Conservation (phyloP, 768 basidiomycete genomes). For the Tulasnella sp. region DNA sequence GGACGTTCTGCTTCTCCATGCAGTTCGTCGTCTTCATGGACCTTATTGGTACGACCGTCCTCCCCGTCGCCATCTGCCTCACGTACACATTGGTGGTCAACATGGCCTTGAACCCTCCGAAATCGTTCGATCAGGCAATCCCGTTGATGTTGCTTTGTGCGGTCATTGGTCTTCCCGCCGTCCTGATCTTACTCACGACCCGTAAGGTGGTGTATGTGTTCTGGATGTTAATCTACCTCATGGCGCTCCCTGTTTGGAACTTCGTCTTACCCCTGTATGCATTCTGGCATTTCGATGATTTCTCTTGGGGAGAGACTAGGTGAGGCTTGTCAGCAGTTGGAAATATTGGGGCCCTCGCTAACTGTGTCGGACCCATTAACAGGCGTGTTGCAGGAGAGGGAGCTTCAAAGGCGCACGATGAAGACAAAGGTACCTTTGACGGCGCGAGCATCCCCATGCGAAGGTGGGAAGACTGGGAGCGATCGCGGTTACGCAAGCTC, state of each 20-base stretch:
- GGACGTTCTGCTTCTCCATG: slow-evolving; percentile 99
- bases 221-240: slow-evolving; percentile 95
- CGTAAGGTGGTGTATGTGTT: slow-evolving; percentile 90
- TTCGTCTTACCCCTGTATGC: slow-evolving; percentile 88
- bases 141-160: slow-evolving; percentile 81
- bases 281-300: slow-evolving; percentile 99
- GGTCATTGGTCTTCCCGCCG: slow-evolving; percentile 85
- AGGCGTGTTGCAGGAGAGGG: slow-evolving; percentile 93
- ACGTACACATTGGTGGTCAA: slow-evolving; percentile 82
- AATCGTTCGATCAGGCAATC: slow-evolving; percentile 83
- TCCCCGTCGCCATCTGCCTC: slow-evolving; percentile 86
- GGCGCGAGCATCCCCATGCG: slow-evolving; percentile 72
- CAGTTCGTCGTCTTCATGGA: slow-evolving; percentile 99
- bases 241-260: slow-evolving; percentile 94
- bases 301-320: slow-evolving; percentile 99
- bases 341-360: slow-evolving; percentile 7
- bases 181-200: slow-evolving; percentile 90
- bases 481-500: slow-evolving; percentile 83
- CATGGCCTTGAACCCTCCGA: slow-evolving; percentile 71
- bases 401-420: slow-evolving; percentile 69
- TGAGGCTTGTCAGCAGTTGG: slow-evolving; percentile 29
- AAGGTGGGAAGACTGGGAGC: slow-evolving; percentile 99
- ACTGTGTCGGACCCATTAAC: slow-evolving; percentile 17
- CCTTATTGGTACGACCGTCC: slow-evolving; percentile 78
- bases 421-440: slow-evolving; percentile 41